phyloP scores from a whole-genome alignment of 345 rosid species.

The Syzygium grande region DNA sequence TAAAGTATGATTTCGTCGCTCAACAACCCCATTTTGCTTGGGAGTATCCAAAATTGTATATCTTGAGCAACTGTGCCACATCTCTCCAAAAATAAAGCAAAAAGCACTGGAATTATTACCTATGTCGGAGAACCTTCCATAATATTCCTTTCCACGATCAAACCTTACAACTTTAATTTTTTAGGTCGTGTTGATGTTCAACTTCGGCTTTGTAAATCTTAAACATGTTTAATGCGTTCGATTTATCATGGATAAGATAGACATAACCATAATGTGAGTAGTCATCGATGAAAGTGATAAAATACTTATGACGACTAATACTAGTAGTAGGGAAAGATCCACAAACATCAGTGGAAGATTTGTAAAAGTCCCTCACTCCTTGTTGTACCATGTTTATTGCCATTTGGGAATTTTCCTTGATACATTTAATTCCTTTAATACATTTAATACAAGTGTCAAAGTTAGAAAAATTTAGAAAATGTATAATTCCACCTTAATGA shows the following conservation, averaged over 20 bases:
- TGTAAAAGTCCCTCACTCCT: neutral
- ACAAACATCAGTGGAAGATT: too few relatives aligned
- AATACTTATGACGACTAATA: neutral
- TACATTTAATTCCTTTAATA: too few relatives aligned
- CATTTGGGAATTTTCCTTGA: neutral
- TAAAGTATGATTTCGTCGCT: neutral
- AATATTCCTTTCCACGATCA: neutral
- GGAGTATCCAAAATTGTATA: neutral
- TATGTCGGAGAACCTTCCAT: too few relatives aligned
- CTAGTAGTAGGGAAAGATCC: neutral
- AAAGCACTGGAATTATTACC: neutral
- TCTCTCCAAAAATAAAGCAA: neutral
- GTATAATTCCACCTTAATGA: neutral
- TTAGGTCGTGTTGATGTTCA: neutral
- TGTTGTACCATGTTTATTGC: neutral
- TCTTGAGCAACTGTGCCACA: neutral
- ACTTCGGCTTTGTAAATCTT: neutral
- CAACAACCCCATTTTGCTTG: neutral
- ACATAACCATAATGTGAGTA: neutral
- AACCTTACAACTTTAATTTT: neutral
- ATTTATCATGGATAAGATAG: neutral
- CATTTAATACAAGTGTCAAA: neutral
- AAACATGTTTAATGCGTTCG: neutral
- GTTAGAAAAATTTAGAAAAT: neutral
- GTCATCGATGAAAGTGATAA: neutral